phyloP scores from a whole-genome alignment of 2,329 filamentous ascomycete genomes.

The Stemphylium lycopersici region DNA sequence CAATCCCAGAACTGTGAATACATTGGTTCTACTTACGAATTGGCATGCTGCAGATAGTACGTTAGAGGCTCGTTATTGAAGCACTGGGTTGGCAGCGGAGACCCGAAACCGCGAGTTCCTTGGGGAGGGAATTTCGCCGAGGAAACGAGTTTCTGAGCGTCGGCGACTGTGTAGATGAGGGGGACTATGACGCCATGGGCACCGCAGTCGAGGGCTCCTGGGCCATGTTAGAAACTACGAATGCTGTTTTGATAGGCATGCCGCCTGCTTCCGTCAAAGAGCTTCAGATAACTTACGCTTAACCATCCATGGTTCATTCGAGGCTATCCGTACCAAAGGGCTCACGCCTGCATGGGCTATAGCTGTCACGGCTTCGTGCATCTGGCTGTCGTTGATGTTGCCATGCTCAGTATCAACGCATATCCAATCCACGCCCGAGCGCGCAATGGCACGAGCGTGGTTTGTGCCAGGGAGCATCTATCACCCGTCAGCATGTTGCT shows the following conservation, averaged over 20 bases:
- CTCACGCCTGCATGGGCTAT: conserved; percentile 53
- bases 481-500: not conserved
- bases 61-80: conserved; percentile 50
- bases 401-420: conserved; percentile 63
- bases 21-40: conserved; percentile 31
- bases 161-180: conserved; percentile 59
- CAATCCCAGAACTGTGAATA: too few relatives aligned
- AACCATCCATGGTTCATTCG: conserved; percentile 67
- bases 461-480: conserved; percentile 37
- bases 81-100: conserved; percentile 58
- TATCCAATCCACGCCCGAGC: conserved; percentile 61
- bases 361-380: conserved; percentile 63
- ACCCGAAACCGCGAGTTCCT: conserved; percentile 63
- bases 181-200: conserved; percentile 65
- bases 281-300: conserved; percentile 52
- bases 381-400: conserved; percentile 60
- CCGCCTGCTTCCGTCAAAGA: not conserved
- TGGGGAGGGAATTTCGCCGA: conserved; percentile 63
- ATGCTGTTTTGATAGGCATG: too few relatives aligned
- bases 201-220: conserved; percentile 63
- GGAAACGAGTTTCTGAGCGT: conserved; percentile 59
- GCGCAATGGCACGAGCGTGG: conserved; percentile 59
- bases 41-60: conserved; percentile 63
- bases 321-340: conserved; percentile 57
- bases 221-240: not conserved